Base-by-base conservation (phyloP, 1,284 basidiomycete species). In the Malassezia dermatis region DNA sequence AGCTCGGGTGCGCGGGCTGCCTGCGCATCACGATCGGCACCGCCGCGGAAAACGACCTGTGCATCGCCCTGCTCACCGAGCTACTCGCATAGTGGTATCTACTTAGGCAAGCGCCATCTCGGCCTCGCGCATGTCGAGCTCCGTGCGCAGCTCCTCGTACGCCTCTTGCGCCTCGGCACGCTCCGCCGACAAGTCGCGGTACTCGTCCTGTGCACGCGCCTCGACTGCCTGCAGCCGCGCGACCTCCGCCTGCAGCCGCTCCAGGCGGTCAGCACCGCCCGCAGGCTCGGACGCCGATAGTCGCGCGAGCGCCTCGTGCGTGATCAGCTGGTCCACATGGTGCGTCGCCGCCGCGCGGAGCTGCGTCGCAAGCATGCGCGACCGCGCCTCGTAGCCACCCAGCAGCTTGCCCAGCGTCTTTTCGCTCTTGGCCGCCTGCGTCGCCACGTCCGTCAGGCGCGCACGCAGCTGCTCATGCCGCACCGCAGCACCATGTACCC, bases 21-120 rank as follows among this genome's bases (percentile, higher is more conserved):
- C 67, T 98, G 75, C 78, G 94, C 51, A 85, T 98, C 24, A 96
- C 93, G 0, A 80, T 98, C 8, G 94, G 94, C 0, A 89, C 84
- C 7, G 80, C 82, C 60, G 82, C 82, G 51, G 94, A 98, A 78
- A 73, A 66, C 47, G 48, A 59, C 58, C 47, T 56, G 42, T 69
- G 64, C 41, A 59, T 73, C 40, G 53, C 60, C 37, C 50, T 73
- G 34, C 62, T 73, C 53, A 53, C 51, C 21, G 49, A 61, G 35
- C 55, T 71, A 40, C 61, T 73, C 19, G 56, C 46, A 19, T 43
- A 28, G 27, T 51, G 19, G 39, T 32, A 42, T 28, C 17, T 24
- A 15, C 19, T 30, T 30, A 35, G 7, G 11, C 35, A 7, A 50
- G 43, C 3, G 31, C 50, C 19, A 32, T 46, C 43, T 74, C 70